Conservation (phyloP, 2,329 filamentous ascomycete genomes). For the Purpureocillium lavendulum region DNA sequence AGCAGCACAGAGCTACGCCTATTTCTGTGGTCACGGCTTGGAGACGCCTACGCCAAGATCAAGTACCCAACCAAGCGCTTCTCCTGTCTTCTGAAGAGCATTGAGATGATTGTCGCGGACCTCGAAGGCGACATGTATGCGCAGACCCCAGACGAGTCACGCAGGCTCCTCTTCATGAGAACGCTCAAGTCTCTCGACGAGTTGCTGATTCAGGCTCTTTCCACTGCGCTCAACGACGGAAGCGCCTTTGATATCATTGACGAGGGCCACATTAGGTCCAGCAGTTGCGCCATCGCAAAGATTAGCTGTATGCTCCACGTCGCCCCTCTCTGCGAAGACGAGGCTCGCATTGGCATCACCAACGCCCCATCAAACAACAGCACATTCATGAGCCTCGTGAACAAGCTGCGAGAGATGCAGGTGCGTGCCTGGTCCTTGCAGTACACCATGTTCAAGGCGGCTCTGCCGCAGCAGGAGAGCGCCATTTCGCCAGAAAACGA, state of each 20-base stretch:
- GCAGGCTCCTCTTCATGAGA: slow-evolving; percentile 64
- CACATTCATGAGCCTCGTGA: slow-evolving; percentile 44
- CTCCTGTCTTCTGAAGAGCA: slow-evolving; percentile 76
- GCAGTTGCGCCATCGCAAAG: slow-evolving; percentile 62
- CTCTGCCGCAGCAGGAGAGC: slow-evolving; percentile 56
- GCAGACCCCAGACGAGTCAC: slow-evolving; percentile 49
- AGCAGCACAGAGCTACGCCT: slow-evolving; percentile 77
- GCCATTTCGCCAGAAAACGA: slow-evolving; percentile 64
- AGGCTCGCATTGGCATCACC: slow-evolving; percentile 68
- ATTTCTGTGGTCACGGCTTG: slow-evolving; percentile 85
- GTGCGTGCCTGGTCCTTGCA: slow-evolving; percentile 82
- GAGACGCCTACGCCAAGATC: slow-evolving; percentile 80
- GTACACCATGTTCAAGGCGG: slow-evolving; percentile 72
- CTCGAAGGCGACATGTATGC: slow-evolving; percentile 55
- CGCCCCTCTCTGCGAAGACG: slow-evolving; percentile 75
- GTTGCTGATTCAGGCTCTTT: slow-evolving; percentile 62
- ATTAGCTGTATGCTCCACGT: slow-evolving; percentile 70
- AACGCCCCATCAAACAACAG: slow-evolving; percentile 50
- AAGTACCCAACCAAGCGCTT: slow-evolving; percentile 81
- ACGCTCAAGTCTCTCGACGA: slow-evolving; percentile 75
- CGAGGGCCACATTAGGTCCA: slow-evolving; percentile 64
- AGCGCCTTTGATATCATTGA: slow-evolving; percentile 78
- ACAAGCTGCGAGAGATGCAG: slow-evolving; percentile 77
- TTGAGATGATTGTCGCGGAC: slow-evolving; percentile 69
- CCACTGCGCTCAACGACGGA: slow-evolving; percentile 57